Evolutionary conservation across 140 eudicot genomes (phyloP), one percentile per base, ranked within the genome.

Genomic region (Anethum foeniculum): DNA sequence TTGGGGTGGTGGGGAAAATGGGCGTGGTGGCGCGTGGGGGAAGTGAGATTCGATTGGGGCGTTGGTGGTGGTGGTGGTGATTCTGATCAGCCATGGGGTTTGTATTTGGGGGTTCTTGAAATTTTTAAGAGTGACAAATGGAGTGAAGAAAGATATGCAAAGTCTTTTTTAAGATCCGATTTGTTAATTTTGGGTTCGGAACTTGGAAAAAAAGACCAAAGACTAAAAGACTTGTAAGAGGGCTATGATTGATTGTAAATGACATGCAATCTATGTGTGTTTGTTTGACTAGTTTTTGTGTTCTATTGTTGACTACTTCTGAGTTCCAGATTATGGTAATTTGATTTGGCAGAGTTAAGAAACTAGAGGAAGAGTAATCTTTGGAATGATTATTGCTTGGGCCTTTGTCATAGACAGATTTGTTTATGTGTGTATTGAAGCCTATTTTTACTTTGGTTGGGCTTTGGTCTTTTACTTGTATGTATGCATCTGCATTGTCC

Each of bases 61-160:
- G 88, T 77, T 83, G 67, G 83, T 85, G 91, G 81, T 86, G 91
- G 81, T 86, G 81, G 87, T 88, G 89, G 89, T 89, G 85, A n/a
- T 60, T 60, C 77, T 87, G 85, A 48, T 85, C 88, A 38, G 85
- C 88, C 89, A 85, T 85, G 21, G 87, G 27, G 21, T 76, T 46
- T 43, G 18, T 47, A 7, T 67, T 67, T 13, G 41, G 74, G 49
- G 76, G 54, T 44, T 38, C 48, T 73, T 41, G 77, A 41, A 41
- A 41, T 19, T 34, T 10, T 69, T 68, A 19, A 36, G 6, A 19
- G 54, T 21, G 16, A 30, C 3, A 39, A 12, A 3, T 2, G 7
- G 13, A 8, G 51, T 32, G 30, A 43, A 71, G 30, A 71, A 13
- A 25, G 3, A 16, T 4, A 54, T 18, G 62, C n/a, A 21, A 34